Percentiles rank a stretch among this genome's conserved stretches.
Conservation (phyloP, 2,329 filamentous ascomycete genomes). For the Pseudogymnoascus verrucosus region DNA sequence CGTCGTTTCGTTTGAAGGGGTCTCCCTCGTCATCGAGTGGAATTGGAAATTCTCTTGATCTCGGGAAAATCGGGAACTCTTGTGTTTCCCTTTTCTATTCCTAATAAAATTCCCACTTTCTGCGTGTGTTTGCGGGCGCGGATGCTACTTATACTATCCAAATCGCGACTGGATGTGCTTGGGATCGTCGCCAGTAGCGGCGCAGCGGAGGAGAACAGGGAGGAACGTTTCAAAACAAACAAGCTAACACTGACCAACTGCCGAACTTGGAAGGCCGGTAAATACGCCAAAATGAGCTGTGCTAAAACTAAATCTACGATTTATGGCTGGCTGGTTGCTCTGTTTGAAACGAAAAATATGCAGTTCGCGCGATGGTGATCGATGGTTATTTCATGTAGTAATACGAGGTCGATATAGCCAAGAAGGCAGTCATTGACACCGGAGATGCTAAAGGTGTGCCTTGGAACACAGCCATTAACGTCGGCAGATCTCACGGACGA, state of each 20-base stretch:
- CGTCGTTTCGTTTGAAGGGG: neutral
- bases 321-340: neutral
- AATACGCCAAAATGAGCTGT: neutral
- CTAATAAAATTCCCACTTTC: slow-evolving; percentile 2
- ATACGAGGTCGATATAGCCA: neutral
- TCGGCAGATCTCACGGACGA: neutral
- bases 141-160: neutral
- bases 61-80: neutral
- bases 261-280: neutral
- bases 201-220: neutral
- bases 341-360: neutral
- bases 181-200: neutral
- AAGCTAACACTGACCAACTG: neutral
- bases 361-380: neutral
- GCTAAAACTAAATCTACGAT: neutral
- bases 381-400: neutral
- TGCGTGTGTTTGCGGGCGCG: neutral
- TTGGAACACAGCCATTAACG: slow-evolving; percentile 3
- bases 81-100: neutral
- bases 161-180: neutral
- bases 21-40: neutral
- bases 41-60: neutral
- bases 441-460: neutral
- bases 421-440: neutral
- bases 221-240: neutral